Evolutionary conservation across 495 filamentous ascomycete species (phyloP), one percentile per base, ranked within the genome.

Genomic region (Podospora comata): DNA sequence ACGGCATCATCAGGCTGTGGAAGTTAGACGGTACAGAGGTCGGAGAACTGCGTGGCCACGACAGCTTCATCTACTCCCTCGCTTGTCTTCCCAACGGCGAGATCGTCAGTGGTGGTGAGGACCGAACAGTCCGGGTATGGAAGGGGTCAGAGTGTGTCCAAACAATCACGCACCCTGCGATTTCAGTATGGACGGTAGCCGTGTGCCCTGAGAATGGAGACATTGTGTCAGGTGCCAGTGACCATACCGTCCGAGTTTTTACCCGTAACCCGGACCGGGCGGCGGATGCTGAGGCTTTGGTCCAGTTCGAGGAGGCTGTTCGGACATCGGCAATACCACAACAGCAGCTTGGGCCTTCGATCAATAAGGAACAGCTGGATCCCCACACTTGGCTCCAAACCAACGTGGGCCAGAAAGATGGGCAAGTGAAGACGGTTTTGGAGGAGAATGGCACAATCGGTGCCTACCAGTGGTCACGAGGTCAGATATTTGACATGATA

Each of bases 161-260:
- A 79, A 97, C 93, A 13, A 98, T 99, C 67, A 97, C 94, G 4
- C 96, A 97, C 76, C 96, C 96, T 48, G 96, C 96, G 15, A 97
- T 97, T 53, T 97, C 94, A 0, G 93, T 99, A 1, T 99, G 96
- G 96, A 81, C 86, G 55, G 92, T 99, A 56, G 91, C 93, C 4
- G 91, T 85, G 26, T 95, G 91, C 73, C 60, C 81, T 5, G 89
- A 90, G 62, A 96, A 85, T 66, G 94, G 95, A 56, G 96, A 99
- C 75, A 94, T 99, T 73, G 92, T 91, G 16, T 92, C 88, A 6
- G 96, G 96, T 63, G 90, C 94, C 23, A 98, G 95, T 78, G 96
- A 99, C 74, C 88, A 90, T 34, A 82, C 95, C 64, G 88, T 92
- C 23, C 89, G 96, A 56, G 82, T 98, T 39, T 99, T 98, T 79